These are phyloP conservation scores for Ascochyta rabiei DNA, from an alignment of 2,329 filamentous ascomycete species.

Conservation along the genomic window DNA sequence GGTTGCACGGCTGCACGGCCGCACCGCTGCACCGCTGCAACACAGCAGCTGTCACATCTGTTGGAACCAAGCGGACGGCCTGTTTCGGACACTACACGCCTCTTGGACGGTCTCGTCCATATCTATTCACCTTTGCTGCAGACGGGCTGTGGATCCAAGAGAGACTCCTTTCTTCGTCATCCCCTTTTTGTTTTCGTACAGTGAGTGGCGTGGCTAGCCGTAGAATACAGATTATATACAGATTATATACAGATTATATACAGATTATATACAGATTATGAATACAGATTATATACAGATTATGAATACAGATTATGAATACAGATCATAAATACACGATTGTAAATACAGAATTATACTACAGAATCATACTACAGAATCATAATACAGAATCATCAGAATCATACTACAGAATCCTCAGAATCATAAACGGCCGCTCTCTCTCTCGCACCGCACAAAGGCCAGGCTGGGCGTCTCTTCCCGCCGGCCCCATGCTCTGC, in stretches of 20 bases:
- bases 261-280: no score
- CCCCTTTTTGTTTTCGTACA: conserved; percentile 8
- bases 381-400: no score
- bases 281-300: no score
- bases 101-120: conserved; percentile 7
- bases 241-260: no score
- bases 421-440: conserved; percentile 2
- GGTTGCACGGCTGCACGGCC: background rate
- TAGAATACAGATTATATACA: background rate
- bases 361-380: no score
- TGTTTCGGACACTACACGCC: conserved; percentile 11
- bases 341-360: no score
- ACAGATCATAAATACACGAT: no score
- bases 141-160: background rate
- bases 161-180: background rate
- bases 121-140: background rate
- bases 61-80: conserved; percentile 17
- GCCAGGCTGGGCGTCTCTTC: conserved; percentile 54
- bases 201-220: background rate
- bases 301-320: no score
- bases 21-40: background rate
- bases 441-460: conserved; percentile 33
- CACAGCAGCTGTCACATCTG: conserved; percentile 30
- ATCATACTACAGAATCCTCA: background rate
- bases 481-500: conserved; percentile 68